Base-by-base conservation (phyloP, 495 filamentous ascomycete genomes). In the Jackrogersella multiformis region DNA sequence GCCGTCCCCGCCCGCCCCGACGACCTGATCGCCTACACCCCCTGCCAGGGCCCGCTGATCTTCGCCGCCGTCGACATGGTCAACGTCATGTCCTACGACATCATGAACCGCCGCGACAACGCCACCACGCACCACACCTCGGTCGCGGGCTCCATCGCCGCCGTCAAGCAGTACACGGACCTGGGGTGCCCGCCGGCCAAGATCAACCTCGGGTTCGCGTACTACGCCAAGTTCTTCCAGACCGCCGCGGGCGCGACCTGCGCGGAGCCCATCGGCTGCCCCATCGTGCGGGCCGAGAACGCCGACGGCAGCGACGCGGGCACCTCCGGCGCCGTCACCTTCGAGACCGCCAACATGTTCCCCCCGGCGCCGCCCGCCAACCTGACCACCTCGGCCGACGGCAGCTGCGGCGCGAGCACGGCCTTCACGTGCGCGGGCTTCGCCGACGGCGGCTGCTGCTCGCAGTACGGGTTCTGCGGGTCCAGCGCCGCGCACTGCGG, bases 21-120 rank as follows among this genome's bases (percentile, higher is more conserved):
- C 24, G 87, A 89, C 63, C 86, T 89, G 82, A 82, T 87, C 26
- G 87, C 87, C 13, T 89, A 82, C 71, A 87, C 82, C 5, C 69
- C 76, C 5, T 72, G 81, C n/a, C 78, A 81, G 18, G 78, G 83
- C 1, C 82, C 84, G 9, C 66, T 80, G 61, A 86, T 89, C 68
- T 84, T 80, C 75, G 57, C 76, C 35, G 79, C 79, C 1, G 80
- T 89, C 13, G 87, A 90, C 70, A 85, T 85, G 71, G 78, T 89
- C 75, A 89, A 89, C 67, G 76, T 89, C 34, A 90, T 90, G 87
- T 77, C 81, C 21, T 90, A 89, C 74, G 88, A 90, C 71, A 73
- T 89, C 61, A 84, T 87, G 79, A 88, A 86, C 77, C 85, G 87
- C 23, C 86, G 86, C 13, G 82, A 88, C 73, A 83, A 79, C 66